phyloP scores from a whole-genome alignment of 2,329 filamentous ascomycete genomes.

The Samsoniella hepiali region DNA sequence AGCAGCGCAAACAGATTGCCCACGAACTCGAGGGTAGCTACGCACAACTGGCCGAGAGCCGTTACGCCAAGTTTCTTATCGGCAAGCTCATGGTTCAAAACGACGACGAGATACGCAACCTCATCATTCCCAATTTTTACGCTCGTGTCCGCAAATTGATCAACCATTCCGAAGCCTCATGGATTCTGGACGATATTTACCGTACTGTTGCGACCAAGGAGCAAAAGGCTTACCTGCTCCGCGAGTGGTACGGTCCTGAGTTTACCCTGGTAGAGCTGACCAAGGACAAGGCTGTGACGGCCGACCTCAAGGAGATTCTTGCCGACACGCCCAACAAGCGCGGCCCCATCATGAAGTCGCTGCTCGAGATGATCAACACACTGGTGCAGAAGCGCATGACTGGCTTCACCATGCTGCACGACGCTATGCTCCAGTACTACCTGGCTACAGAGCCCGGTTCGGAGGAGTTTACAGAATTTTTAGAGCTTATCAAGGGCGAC shows the following conservation, averaged over 20 bases:
- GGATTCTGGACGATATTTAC: slow-evolving; percentile 98
- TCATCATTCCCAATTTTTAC: slow-evolving; percentile 93
- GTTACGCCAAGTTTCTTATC: slow-evolving; percentile 95
- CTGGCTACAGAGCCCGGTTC: slow-evolving; percentile 72
- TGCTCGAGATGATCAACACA: slow-evolving; percentile 84
- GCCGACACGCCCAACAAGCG: slow-evolving; percentile 79
- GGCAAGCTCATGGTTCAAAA: slow-evolving; percentile 94
- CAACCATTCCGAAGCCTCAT: slow-evolving; percentile 92
- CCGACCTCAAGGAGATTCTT: slow-evolving; percentile 73
- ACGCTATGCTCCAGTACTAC: slow-evolving; percentile 97
- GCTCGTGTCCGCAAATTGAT: slow-evolving; percentile 89
- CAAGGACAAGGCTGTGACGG: slow-evolving; percentile 53
- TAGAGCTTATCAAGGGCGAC: slow-evolving; percentile 88
- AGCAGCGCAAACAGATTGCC: slow-evolving; percentile 83
- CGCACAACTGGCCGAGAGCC: slow-evolving; percentile 81
- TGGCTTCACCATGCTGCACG: slow-evolving; percentile 95
- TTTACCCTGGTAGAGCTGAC: slow-evolving; percentile 72
- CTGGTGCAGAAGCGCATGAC: slow-evolving; percentile 95
- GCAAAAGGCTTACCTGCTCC: slow-evolving; percentile 79
- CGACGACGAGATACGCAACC: slow-evolving; percentile 78
- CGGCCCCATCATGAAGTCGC: slow-evolving; percentile 77
- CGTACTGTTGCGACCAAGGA: slow-evolving; percentile 78
- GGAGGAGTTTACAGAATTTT: slow-evolving; percentile 79
- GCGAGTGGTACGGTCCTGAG: slow-evolving; percentile 96
- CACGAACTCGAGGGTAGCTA: slow-evolving; percentile 83